Base-by-base conservation (phyloP, 352 stramenopile species). In the Globisporangium megalacanthum region DNA sequence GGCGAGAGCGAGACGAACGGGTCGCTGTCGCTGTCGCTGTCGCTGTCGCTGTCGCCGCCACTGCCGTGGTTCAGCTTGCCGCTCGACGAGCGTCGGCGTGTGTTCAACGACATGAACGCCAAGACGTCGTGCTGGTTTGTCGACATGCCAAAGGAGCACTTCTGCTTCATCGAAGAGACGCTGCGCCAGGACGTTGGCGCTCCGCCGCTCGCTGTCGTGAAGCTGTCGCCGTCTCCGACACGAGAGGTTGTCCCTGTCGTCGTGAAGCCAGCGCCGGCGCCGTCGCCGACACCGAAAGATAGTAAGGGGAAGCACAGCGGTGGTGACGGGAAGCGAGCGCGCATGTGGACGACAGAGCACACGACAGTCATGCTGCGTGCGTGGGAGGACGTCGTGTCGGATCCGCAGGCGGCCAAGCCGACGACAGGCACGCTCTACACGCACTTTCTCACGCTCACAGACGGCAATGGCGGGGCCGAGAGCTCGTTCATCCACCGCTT, bases 71-170 rank as follows among this genome's bases (percentile, higher is more conserved):
- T 49, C 19, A 31, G 44, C 9, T 10, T 49, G 8, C n/a, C 22
- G 44, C 22, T 31, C 44, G 44, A 49, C 19, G 44, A 49, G 44
- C 44, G 44, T 20, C 17, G 44, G 19, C 44, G 19, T 20, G 9
- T 29, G n/a, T 49, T 49, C 19, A n/a, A 20, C 44, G 44, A 10
- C n/a, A 49, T 49, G 44, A 49, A 49, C 44, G 13, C 19, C 9
- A 49, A 49, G n/a, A 15, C 44, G n/a, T 49, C 44, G 44, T 49
- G 44, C 44, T 49, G 44, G 44, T 49, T 49, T 11, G 44, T 49
- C n/a, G 44, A 49, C n/a, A 20, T 49, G 44, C 11, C 44, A 10
- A 22, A 49, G 29, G 44, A 49, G 9, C 44, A 49, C 44, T 49
- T 49, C 19, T 15, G 4, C 7, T 49, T 49, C 9, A 49, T 49